Conservation (phyloP, 1,284 basidiomycete species). For the Puccinia coronata region DNA sequence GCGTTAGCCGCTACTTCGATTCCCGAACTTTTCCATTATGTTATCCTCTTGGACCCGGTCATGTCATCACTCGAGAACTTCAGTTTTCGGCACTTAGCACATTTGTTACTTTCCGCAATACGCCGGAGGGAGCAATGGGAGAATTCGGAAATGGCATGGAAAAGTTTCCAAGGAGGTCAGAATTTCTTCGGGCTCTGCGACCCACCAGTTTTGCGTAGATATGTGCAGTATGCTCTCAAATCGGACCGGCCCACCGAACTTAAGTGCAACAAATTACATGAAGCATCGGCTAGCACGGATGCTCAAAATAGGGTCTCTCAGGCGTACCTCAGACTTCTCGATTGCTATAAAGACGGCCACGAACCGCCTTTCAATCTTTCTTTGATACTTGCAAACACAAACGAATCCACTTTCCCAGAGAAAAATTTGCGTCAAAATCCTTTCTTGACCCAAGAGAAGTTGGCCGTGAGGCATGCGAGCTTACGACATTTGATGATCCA, state of each 20-base stretch:
- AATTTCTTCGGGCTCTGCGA: slow-evolving; percentile 75
- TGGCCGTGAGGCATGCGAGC: background rate
- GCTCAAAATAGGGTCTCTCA: slow-evolving; percentile 50
- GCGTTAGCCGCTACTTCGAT: slow-evolving; percentile 67
- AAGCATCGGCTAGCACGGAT: slow-evolving; percentile 53
- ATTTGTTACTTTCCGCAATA: slow-evolving; percentile 54
- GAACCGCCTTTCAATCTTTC: background rate
- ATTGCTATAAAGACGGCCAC: background rate
- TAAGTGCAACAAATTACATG: slow-evolving; percentile 55
- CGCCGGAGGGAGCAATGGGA: slow-evolving; percentile 66
- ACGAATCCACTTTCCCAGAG: background rate
- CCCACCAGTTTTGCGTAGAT: slow-evolving; percentile 67
- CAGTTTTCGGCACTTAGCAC: slow-evolving; percentile 4
- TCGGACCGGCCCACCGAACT: slow-evolving; percentile 50
- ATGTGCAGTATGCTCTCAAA: slow-evolving; percentile 68
- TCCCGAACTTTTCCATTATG: slow-evolving; percentile 70
- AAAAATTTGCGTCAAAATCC: background rate
- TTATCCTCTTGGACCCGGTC: slow-evolving; percentile 80
- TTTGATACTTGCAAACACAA: background rate
- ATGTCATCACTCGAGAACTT: slow-evolving; percentile 61
- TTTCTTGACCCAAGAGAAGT: background rate
- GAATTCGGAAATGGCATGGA: slow-evolving; percentile 68
- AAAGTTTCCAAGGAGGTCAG: slow-evolving; percentile 64
- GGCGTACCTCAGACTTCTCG: background rate
- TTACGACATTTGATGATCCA: slow-evolving; percentile 55